phyloP scores from a whole-genome alignment of 2,329 filamentous ascomycete species.

The Neobulgaria alba region DNA sequence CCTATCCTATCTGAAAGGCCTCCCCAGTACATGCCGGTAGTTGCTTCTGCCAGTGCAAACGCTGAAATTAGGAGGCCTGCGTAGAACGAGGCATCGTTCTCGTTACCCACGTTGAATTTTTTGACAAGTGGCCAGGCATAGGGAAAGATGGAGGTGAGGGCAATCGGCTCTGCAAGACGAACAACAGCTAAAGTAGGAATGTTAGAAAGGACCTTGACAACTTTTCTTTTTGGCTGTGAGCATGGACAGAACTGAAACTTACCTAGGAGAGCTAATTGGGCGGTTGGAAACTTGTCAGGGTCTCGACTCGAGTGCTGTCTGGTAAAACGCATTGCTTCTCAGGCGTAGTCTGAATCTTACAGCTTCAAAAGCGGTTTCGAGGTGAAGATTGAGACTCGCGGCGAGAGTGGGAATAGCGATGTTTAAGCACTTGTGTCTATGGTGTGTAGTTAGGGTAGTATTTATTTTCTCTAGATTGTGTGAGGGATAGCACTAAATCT shows the following conservation, averaged over 20 bases:
- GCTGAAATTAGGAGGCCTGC: conserved; percentile 81
- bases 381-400: no score
- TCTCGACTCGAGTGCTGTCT: conserved; percentile 38
- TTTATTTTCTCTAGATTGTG: no score
- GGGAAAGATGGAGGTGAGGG: conserved; percentile 86
- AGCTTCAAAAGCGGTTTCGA: no score
- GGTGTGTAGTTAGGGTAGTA: no score
- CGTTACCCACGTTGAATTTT: conserved; percentile 62
- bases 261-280: conserved; percentile 82
- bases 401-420: no score
- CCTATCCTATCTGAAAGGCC: conserved; percentile 72
- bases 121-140: conserved; percentile 83
- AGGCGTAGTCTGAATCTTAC: conserved; percentile 16
- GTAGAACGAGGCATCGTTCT: conserved; percentile 75
- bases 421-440: no score
- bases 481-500: no score
- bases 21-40: conserved; percentile 86
- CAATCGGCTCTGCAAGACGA: conserved; percentile 85
- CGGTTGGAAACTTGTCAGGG: conserved; percentile 68
- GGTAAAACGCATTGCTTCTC: conserved; percentile 23
- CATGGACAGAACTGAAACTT: conserved; percentile 29
- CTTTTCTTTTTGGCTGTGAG: not conserved
- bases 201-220: no score
- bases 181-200: conserved; percentile 52
- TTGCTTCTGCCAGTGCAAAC: conserved; percentile 72